Percentiles rank a stretch among this genome's conserved stretches.
These are phyloP conservation scores for Tulasnella sp. DNA, from an alignment of 768 basidiomycete genomes.

Conservation along the genomic window DNA sequence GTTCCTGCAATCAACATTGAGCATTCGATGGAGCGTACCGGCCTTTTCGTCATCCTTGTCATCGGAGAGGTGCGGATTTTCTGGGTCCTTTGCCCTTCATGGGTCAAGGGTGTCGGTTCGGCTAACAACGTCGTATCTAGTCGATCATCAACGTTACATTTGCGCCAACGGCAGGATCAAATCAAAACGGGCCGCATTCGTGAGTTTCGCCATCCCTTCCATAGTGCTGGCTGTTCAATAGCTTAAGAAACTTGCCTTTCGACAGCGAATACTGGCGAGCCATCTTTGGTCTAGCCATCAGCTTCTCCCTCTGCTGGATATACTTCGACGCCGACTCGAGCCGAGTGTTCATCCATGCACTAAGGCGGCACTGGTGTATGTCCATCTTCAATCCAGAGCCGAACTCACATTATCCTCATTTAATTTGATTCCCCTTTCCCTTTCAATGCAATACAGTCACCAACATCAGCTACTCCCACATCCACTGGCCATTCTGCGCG, in stretches of 20 bases:
- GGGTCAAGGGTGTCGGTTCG: too few species aligned
- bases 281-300: background rate
- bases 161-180: too few species aligned
- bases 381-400: background rate
- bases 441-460: too few species aligned
- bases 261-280: background rate
- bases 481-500: slow-evolving; percentile 8
- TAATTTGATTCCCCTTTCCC: too few species aligned
- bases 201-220: too few species aligned
- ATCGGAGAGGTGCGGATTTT: slow-evolving; percentile 12
- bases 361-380: background rate
- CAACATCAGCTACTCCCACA: background rate
- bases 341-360: slow-evolving; percentile 12
- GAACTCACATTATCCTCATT: background rate
- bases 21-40: slow-evolving; percentile 12
- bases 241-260: too few species aligned
- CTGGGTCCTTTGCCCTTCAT: too few species aligned
- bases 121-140: too few species aligned
- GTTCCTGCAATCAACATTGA: slow-evolving; percentile 7
- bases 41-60: slow-evolving; percentile 11
- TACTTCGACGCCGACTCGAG: slow-evolving; percentile 16
- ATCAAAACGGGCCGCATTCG: too few species aligned
- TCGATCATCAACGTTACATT: too few species aligned
- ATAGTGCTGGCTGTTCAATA: too few species aligned
- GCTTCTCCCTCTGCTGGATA: slow-evolving; percentile 9